phyloP scores from a whole-genome alignment of 2,329 filamentous ascomycete genomes.

The Ceratocystis colombiana region DNA sequence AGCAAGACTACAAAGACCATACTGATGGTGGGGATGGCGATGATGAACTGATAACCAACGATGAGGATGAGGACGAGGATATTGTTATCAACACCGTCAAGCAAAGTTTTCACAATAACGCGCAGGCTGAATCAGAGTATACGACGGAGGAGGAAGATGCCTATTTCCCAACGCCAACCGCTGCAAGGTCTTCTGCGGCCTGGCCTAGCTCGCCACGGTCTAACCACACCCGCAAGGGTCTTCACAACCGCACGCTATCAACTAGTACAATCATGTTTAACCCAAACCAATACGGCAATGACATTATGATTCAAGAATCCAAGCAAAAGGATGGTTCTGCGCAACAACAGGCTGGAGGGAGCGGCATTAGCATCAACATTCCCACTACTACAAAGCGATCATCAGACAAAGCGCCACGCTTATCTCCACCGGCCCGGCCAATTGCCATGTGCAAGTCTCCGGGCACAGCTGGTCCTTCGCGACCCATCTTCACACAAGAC shows the following conservation, averaged over 20 bases:
- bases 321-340: conserved; percentile 19
- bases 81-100: conserved; percentile 33
- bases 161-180: conserved; percentile 47
- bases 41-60: conserved; percentile 76
- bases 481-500: conserved; percentile 6
- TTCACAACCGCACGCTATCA: conserved; percentile 65
- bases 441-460: conserved; percentile 38
- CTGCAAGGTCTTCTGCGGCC: conserved; percentile 35
- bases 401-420: conserved; percentile 37
- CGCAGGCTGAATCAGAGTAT: conserved; percentile 14
- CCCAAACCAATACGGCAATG: conserved; percentile 43
- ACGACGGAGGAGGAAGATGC: conserved; percentile 36
- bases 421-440: conserved; percentile 45
- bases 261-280: conserved; percentile 78
- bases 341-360: conserved; percentile 31
- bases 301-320: conserved; percentile 20
- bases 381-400: conserved; percentile 38
- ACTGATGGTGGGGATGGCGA: conserved; percentile 73
- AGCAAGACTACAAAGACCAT: conserved; percentile 47
- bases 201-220: conserved; percentile 30
- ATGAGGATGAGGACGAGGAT: conserved; percentile 56
- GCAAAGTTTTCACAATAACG: conserved; percentile 12
- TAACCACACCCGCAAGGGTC: conserved; percentile 33
- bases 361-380: conserved; percentile 36
- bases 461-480: conserved; percentile 20